Evolutionary conservation across 1,139 yeast genomes (phyloP).

Genomic region (Sugiyamaella xylanicola): DNA sequence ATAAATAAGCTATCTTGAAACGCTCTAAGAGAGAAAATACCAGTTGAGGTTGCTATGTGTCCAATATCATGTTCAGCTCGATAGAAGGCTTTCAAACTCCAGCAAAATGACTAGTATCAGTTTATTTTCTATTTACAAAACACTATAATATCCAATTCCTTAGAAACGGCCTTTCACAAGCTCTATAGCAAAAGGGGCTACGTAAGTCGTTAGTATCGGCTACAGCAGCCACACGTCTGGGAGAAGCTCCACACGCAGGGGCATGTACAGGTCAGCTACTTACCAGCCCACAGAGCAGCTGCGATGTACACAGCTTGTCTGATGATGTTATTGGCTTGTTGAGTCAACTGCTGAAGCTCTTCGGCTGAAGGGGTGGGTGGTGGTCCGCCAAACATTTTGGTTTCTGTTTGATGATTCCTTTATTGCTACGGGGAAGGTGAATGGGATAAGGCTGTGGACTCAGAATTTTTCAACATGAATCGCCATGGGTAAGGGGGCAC

Average conservation of each 20-base stretch:
- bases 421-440: too few species aligned
- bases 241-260: too few species aligned
- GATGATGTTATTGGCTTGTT: constrained; percentile 66
- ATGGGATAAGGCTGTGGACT: too few species aligned
- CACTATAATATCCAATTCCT: constrained; percentile 16
- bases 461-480: background rate
- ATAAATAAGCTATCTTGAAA: too few species aligned
- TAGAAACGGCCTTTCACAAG: constrained; percentile 45
- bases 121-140: too few species aligned
- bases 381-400: constrained; percentile 70
- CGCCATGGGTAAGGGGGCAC: background rate
- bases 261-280: constrained; percentile 26
- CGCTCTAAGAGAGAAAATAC: too few species aligned
- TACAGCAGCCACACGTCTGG: too few species aligned
- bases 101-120: too few species aligned
- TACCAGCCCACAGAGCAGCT: constrained; percentile 68
- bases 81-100: too few species aligned
- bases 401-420: background rate
- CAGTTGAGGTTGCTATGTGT: too few species aligned
- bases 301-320: constrained; percentile 70
- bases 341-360: constrained; percentile 72
- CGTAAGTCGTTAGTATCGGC: constrained; percentile 16
- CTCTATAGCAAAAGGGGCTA: constrained; percentile 46
- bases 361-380: constrained; percentile 74
- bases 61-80: too few species aligned